These are phyloP conservation scores for Blepharisma japonicum DNA, from an alignment of 73 alveolate genomes.

Conservation along the genomic window DNA sequence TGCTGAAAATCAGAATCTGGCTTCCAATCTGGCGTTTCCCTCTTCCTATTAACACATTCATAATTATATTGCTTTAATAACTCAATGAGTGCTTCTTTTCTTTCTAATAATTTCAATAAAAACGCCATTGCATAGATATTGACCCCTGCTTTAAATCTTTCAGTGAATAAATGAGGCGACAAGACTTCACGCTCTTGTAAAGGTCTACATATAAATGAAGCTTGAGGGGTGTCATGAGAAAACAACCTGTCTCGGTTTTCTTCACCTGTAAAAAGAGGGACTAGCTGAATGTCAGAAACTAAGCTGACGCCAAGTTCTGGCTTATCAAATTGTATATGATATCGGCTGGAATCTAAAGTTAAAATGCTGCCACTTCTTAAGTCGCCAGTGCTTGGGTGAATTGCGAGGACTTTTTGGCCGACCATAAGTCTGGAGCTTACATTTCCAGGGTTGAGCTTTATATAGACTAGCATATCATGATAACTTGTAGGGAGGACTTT, in stretches of 20 bases:
- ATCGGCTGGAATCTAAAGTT: constrained; percentile 44
- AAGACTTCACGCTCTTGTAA: constrained; percentile 27
- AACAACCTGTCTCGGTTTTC: constrained; percentile 31
- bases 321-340: constrained; percentile 58
- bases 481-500: constrained; percentile 41
- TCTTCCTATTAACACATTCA: neutral
- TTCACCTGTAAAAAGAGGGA: constrained; percentile 45
- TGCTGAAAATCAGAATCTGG: constrained; percentile 20
- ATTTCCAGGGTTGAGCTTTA: constrained; percentile 37
- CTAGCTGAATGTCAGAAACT: constrained; percentile 36
- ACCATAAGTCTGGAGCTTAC: constrained; percentile 46
- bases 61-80: neutral
- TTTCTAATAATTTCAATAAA: constrained; percentile 7
- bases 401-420: constrained; percentile 63
- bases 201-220: constrained; percentile 1
- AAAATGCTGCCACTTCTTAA: constrained; percentile 56
- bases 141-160: constrained; percentile 28
- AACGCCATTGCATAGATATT: constrained; percentile 30
- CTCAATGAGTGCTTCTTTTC: constrained; percentile 30
- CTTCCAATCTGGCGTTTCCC: neutral
- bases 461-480: constrained; percentile 32
- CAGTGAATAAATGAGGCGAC: neutral
- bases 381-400: constrained; percentile 57
- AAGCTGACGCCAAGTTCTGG: constrained; percentile 54
- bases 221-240: neutral